Base-by-base conservation (phyloP, 2,329 filamentous ascomycete genomes). In the Chaetothyriales sp. region DNA sequence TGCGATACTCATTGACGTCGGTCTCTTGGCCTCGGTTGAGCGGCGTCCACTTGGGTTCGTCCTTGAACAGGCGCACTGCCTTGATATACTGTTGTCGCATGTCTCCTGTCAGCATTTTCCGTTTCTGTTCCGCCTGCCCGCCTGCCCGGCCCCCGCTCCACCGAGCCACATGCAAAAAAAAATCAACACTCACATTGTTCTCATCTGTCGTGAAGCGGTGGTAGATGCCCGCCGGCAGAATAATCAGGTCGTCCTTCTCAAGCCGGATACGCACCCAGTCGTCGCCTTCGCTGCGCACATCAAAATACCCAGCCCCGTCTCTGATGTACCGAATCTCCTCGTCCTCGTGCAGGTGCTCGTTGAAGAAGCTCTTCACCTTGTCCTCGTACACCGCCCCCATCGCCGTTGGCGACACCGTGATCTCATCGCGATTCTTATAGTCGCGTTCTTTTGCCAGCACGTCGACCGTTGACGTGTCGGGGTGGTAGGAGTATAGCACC, bases 11-110 rank as follows among this genome's bases (percentile, higher is more conserved):
- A 69, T 97, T 98, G 54, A 67, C 67, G 65, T 97, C 88, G 44
- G 95, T 78, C 47, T 90, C 85, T 4, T 73, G 70, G 5, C 78
- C 80, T 52, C 92, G 81, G 72, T 95, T 94, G 60, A 98, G 70
- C 13, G 92, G 86, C 37, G 89, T 97, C 92, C 92, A 98, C 71
- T 97, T 95, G 33, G 92, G 92, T 70, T 97, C 89, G 59, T 97
- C 92, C 73, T 97, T 89, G 78, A 97, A 98, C 49, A 98, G 75
- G 52, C 92, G 80, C 87, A 97, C 90, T 13, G 92, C 92, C 65
- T 94, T 86, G 60, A 95, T 87, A 65, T 90, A 95, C 89, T 95
- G 60, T 47, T 40, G 33, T 40, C 33, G 33, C 33, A 40, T 40
- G 50, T 22, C 29, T 18, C 7, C 18, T 22, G 47, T 58, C 47